These are phyloP conservation scores for Ustanciosporium gigantosporum DNA, from an alignment of 1,284 basidiomycete genomes.

Conservation along the genomic window DNA sequence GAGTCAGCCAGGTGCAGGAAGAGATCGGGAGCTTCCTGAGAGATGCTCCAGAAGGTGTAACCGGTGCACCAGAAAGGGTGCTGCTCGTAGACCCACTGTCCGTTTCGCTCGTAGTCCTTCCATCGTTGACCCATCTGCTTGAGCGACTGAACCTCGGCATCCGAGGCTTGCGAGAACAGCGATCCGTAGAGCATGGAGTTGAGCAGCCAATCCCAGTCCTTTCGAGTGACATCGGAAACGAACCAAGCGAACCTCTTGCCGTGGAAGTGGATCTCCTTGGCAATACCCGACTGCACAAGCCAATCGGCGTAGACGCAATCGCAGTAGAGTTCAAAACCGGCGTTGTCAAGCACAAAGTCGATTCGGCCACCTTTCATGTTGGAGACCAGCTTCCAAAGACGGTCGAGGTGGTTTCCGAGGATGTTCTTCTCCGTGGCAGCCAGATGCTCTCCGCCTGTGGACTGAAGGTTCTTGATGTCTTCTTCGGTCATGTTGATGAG, in stretches of 20 bases:
- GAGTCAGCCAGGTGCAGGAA: slow-evolving; percentile 89
- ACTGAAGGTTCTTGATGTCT: slow-evolving; percentile 95
- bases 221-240: slow-evolving; percentile 86
- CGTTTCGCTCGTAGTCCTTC: slow-evolving; percentile 89
- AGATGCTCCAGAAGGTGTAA: slow-evolving; percentile 75
- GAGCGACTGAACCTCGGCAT: slow-evolving; percentile 80
- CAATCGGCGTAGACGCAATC: slow-evolving; percentile 89
- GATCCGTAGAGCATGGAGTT: slow-evolving; percentile 62
- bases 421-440: slow-evolving; percentile 96
- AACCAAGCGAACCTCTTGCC: slow-evolving; percentile 66
- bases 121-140: slow-evolving; percentile 81
- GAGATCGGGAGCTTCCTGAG: slow-evolving; percentile 73
- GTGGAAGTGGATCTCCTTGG: slow-evolving; percentile 84
- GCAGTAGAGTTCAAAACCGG: slow-evolving; percentile 93
- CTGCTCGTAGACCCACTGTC: slow-evolving; percentile 92
- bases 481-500: slow-evolving; percentile 99
- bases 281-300: slow-evolving; percentile 86
- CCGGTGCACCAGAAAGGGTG: slow-evolving; percentile 69
- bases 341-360: slow-evolving; percentile 71
- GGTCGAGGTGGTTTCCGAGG: slow-evolving; percentile 77
- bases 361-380: slow-evolving; percentile 66
- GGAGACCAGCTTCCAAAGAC: slow-evolving; percentile 78
- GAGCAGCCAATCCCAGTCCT: slow-evolving; percentile 88
- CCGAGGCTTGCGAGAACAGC: slow-evolving; percentile 75
- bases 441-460: slow-evolving; percentile 90